Conservation (phyloP, 306 rosid species). For the Dalbergia cochinchinensis region DNA sequence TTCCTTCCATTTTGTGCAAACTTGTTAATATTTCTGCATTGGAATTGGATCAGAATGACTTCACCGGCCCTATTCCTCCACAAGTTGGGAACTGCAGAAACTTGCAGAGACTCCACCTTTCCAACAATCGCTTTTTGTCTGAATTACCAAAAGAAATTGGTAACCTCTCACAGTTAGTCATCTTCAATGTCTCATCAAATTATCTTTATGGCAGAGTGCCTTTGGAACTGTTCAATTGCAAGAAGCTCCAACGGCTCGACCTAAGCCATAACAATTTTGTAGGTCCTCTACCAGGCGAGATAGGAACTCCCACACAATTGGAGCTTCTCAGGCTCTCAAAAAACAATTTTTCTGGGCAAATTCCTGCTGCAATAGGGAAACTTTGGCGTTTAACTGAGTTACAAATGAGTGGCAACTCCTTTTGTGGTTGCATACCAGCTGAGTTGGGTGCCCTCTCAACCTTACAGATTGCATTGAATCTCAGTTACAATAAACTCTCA, state of each 20-base stretch:
- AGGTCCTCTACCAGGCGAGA: constrained; percentile 62
- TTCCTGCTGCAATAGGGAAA: constrained; percentile 64
- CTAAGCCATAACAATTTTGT: constrained; percentile 66
- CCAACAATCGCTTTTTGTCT: constrained; percentile 60
- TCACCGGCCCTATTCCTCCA: constrained; percentile 71
- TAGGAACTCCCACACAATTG: constrained; percentile 66
- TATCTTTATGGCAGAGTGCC: constrained; percentile 61
- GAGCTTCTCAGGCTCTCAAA: constrained; percentile 71
- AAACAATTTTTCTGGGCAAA: constrained; percentile 64
- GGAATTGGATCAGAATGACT: constrained; percentile 67
- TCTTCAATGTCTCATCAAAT: constrained; percentile 71
- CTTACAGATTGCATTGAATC: constrained; percentile 78
- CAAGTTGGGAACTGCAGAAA: constrained; percentile 61
- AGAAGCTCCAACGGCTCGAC: constrained; percentile 75
- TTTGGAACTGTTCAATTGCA: constrained; percentile 62
- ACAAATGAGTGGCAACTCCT: constrained; percentile 77
- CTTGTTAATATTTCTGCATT: constrained; percentile 64
- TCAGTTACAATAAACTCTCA: constrained; percentile 67
- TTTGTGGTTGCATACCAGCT: constrained; percentile 69
- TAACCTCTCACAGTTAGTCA: constrained; percentile 67
- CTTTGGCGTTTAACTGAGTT: constrained; percentile 69
- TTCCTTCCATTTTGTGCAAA: constrained; percentile 72
- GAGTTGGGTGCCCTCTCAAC: constrained; percentile 70
- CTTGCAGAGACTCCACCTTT: constrained; percentile 77
- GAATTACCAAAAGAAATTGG: constrained; percentile 74